Evolutionary conservation across 2,329 filamentous ascomycete genomes (phyloP), one percentile per base, ranked within the genome.

Genomic region (Colletotrichum chlorophyti): DNA sequence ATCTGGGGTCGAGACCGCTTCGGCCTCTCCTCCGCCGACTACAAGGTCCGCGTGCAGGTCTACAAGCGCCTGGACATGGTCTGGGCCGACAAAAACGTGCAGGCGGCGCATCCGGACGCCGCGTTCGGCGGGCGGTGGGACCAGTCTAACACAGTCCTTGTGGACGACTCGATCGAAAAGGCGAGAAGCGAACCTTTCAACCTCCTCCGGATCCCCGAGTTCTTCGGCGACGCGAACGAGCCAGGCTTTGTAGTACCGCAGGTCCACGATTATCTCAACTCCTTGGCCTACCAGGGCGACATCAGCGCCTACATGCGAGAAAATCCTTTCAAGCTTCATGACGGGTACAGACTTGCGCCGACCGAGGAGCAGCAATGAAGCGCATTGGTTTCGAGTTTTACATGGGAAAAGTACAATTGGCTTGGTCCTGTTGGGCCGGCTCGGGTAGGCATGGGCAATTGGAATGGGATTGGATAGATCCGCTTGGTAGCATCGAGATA

Each of bases 111-210:
- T 71, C 83, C 77, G n/a, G 69, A 68, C 29, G 70, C 67, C 12
- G 70, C 65, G 1, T 51, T 61, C 17, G 79, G 74, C 21, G 72
- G 68, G 12, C 66, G 71, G 11, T 98, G 93, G 90, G 83, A 87
- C 65, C 93, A 97, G 74, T 82, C 82, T 47, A 96, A 98, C 72
- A 98, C 95, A 0, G 82, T 98, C 6, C 80, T 99, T 23, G 86
- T 98, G 34, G 95, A 99, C 65, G 95, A 98, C 74, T 91, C 88
- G 26, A 66, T 75, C 1, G 82, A 93, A 67, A 99, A 98, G 78
- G 93, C 89, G 1, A 81, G 85, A 23, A 88, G 83, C 53, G 91
- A 99, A 72, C 95, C 95, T 1, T 84, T 85, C 75, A 98, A 98
- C 66, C 81, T 95, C 19, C 75, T 98, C 9, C 79, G 87, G 63